phyloP scores from a whole-genome alignment of 2,329 filamentous ascomycete species.

The Beauveria medogensis region DNA sequence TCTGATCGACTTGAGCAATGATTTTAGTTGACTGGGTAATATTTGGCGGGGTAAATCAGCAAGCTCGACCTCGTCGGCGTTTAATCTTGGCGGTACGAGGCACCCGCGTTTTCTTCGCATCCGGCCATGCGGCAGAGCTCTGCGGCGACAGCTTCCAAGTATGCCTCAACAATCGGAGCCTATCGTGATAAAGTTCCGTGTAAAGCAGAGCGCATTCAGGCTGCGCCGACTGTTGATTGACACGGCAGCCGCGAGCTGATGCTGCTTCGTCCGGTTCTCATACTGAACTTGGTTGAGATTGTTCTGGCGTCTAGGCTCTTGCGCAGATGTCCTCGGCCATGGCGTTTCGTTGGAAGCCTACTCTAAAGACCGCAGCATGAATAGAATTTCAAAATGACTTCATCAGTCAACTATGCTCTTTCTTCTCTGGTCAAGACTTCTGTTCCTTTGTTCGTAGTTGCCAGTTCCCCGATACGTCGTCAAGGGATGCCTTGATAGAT shows the following conservation, averaged over 20 bases:
- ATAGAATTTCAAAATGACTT: not conserved
- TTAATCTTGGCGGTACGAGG: no score
- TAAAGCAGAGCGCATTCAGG: no score
- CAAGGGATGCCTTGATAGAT: not conserved
- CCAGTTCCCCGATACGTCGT: not conserved
- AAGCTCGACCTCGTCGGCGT: no score
- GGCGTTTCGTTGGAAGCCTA: constrained; percentile 20
- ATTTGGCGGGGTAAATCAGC: no score
- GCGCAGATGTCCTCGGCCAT: constrained; percentile 16
- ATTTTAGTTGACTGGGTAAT: no score
- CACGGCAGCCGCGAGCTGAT: constrained; percentile 24
- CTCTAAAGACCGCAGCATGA: constrained; percentile 22
- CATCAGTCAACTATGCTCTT: not conserved
- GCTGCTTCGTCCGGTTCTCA: constrained; percentile 32
- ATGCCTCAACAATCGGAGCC: no score
- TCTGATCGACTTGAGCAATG: no score
- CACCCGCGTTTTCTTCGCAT: no score
- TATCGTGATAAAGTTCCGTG: no score
- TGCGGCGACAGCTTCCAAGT: no score
- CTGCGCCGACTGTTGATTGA: constrained; percentile 28
- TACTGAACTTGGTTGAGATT: constrained; percentile 38
- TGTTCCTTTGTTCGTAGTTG: not conserved
- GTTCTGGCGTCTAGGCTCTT: constrained; percentile 35
- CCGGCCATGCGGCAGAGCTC: no score
- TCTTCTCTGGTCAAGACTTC: not conserved